These are phyloP conservation scores for Cicer yamashitae DNA, from an alignment of 306 rosid genomes.

Conservation along the genomic window DNA sequence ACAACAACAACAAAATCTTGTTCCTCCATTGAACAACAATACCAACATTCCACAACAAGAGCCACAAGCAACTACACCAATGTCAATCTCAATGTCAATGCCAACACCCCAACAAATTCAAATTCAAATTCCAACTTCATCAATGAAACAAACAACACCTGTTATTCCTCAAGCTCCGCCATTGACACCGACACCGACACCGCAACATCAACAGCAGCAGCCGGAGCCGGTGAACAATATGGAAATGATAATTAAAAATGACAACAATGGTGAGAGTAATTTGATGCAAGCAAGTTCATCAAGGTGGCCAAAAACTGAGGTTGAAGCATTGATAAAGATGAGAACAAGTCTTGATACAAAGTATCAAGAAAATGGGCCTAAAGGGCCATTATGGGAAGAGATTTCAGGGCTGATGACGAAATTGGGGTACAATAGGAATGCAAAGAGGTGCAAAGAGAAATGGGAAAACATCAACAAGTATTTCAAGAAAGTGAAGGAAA, in stretches of 20 bases:
- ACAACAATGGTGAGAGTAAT: conserved; percentile 48
- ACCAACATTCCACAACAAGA: not conserved
- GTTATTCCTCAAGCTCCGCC: conserved; percentile 26
- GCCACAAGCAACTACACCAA: not conserved
- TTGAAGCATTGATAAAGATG: conserved; percentile 69
- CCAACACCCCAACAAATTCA: not conserved
- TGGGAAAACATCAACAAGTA: conserved; percentile 99
- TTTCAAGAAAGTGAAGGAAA: conserved; percentile 93
- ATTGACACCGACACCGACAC: not conserved
- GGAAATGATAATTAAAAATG: conserved; percentile 44
- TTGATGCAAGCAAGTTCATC: conserved; percentile 52
- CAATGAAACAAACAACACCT: conserved; percentile 20
- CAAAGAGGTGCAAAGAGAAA: conserved; percentile 95
- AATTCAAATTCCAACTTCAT: conserved; percentile 4
- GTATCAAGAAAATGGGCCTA: conserved; percentile 83
- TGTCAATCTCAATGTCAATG: not conserved
- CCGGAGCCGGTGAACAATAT: conserved; percentile 31
- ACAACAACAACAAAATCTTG: conserved; percentile 60
- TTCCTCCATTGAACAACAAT: conserved; percentile 30
- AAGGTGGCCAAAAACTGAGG: conserved; percentile 91
- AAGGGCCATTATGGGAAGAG: conserved; percentile 96
- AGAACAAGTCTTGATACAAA: conserved; percentile 65
- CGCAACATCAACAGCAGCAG: not conserved
- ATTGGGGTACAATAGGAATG: conserved; percentile 69
- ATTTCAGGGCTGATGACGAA: conserved; percentile 72